phyloP scores from a whole-genome alignment of 2,329 filamentous ascomycete genomes.

The Massarina eburnea region DNA sequence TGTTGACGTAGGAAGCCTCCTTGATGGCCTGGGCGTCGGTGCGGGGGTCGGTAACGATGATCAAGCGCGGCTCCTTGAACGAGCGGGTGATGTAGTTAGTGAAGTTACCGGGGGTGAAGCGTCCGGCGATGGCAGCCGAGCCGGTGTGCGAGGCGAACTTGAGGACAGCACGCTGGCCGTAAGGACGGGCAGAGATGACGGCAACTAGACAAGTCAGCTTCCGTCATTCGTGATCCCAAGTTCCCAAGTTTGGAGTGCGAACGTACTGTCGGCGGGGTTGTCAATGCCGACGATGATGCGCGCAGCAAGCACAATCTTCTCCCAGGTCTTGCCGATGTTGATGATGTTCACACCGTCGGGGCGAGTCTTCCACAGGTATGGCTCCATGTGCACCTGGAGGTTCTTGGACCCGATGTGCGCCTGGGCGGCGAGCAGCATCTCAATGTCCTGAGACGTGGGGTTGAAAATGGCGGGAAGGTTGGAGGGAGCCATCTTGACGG shows the following conservation, averaged over 20 bases:
- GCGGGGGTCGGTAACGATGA: conserved; percentile 98
- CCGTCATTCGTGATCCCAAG: background rate
- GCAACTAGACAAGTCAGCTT: conserved; percentile 45
- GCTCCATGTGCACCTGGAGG: conserved; percentile 98
- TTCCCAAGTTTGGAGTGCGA: background rate
- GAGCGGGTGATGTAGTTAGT: conserved; percentile 99
- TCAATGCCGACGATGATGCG: conserved; percentile 98
- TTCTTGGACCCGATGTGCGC: conserved; percentile 98
- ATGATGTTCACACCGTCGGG: conserved; percentile 97
- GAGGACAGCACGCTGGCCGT: conserved; percentile 98
- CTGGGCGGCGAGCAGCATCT: conserved; percentile 98
- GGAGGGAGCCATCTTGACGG: conserved; percentile 83
- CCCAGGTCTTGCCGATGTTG: conserved; percentile 99
- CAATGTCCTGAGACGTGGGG: conserved; percentile 96
- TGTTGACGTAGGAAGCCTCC: conserved; percentile 99
- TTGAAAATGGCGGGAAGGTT: conserved; percentile 96
- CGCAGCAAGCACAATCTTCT: conserved; percentile 99
- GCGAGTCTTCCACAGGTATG: conserved; percentile 99
- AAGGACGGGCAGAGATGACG: conserved; percentile 99
- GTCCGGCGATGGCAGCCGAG: conserved; percentile 95
- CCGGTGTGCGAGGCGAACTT: conserved; percentile 99
- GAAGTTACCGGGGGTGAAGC: conserved; percentile 99
- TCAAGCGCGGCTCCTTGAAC: conserved; percentile 99
- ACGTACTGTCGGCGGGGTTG: conserved; percentile 95
- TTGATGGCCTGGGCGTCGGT: conserved; percentile 99